Percentiles rank a stretch among this genome's conserved stretches.
phyloP scores from a whole-genome alignment of 352 stramenopile genomes.

The Globisporangium carolinianum region DNA sequence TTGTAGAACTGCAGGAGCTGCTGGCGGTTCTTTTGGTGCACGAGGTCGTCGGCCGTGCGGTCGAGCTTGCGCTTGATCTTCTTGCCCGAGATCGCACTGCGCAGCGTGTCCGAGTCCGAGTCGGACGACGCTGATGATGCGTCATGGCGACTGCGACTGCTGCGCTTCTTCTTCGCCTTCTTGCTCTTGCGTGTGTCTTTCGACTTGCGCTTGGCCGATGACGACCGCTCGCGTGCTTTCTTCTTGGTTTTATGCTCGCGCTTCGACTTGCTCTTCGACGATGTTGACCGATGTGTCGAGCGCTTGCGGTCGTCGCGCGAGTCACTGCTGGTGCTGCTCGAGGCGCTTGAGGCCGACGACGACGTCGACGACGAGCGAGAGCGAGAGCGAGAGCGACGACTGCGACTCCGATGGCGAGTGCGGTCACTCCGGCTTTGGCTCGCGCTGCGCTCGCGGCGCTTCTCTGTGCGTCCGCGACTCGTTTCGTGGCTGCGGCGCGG shows the following conservation, averaged over 20 bases:
- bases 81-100: constrained; percentile 79
- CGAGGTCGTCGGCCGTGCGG: constrained; percentile 43
- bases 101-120: constrained; percentile 60
- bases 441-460: background rate
- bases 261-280: constrained; percentile 24
- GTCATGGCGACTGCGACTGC: constrained; percentile 11
- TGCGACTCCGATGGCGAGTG: background rate
- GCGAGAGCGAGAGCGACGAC: background rate
- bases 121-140: constrained; percentile 18
- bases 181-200: constrained; percentile 1
- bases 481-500: background rate
- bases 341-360: constrained; percentile 20
- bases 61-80: constrained; percentile 83
- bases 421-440: constrained; percentile 1
- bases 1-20: constrained; percentile 86
- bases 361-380: constrained; percentile 11
- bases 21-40: constrained; percentile 66
- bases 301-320: constrained; percentile 8
- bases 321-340: constrained; percentile 12
- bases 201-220: too few species aligned
- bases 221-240: too few species aligned
- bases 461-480: constrained; percentile 3
- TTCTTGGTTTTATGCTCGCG: constrained; percentile 19
- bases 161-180: constrained; percentile 34
- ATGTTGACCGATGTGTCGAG: constrained; percentile 3